Evolutionary conservation across 495 filamentous ascomycete species (phyloP), one percentile per base, ranked within the genome.

Genomic region (Annulohypoxylon bovei): DNA sequence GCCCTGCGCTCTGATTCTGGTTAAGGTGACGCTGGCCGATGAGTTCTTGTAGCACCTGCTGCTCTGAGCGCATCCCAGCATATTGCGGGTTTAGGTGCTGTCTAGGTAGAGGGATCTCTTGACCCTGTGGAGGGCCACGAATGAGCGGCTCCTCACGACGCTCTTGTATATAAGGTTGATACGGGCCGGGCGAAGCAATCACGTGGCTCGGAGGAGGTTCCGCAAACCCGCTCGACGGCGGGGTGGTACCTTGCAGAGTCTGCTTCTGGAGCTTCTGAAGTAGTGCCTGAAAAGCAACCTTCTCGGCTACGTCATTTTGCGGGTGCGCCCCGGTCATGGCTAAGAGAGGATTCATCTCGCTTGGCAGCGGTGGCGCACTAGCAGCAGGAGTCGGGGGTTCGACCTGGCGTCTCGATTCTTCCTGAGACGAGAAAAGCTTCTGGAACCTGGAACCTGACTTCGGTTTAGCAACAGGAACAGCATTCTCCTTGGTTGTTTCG

Each of bases 271-370:
- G 87, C 86, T 98, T 96, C 65, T 92, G 87, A 32, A 99, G 80
- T 40, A 99, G 90, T 47, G 90, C 88, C 65, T 95, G 90, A 76
- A 99, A 99, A 0, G 92, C 95, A 81, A 92, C 89, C 78, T 93
- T 94, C 66, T 99, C 95, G 22, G 91, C 90, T 62, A 85, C 84
- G 33, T 85, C 84, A 8, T 82, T 80, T n/a, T 85, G 82, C 33
- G 82, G 66, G 6, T 81, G 69, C 23, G 74, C 72, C 40, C 74
- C 65, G 35, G 77, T 49, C 62, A 75, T 32, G 35, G 71, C 65
- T 1, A 75, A 68, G 49, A 80, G 74, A 47, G 71, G 75, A 27
- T 75, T 77, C n/a, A 50, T 22, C 57, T 75, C 75, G 6, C 12
- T 16, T 16, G 55, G 30, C 32, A 50, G 30, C 32, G 66, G 67